Evolutionary conservation across 2,329 filamentous ascomycete genomes (phyloP), one percentile per base, ranked within the genome.

Genomic region (Pseudopyrenochaeta lycopersici): DNA sequence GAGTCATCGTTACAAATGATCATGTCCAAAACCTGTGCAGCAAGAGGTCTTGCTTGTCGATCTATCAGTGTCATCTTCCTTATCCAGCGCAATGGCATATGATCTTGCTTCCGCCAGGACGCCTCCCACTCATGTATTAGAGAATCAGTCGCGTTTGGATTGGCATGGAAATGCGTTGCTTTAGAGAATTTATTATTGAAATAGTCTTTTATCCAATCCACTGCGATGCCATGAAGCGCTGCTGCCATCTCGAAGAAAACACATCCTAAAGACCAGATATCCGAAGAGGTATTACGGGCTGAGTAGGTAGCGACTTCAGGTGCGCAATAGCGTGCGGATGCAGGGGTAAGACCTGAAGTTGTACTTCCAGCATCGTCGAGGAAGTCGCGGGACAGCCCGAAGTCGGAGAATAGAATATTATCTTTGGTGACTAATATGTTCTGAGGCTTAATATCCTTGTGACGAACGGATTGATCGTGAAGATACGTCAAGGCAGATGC

Each of bases 181-280:
- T 30, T 29, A 11, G 45, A 41, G 20, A 15, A 11, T 9, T 21
- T 20, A 6, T 29, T 41, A 31, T 6, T 39, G 7, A 30, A 9
- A 11, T 30, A n/a, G 4, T 6, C 7, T 15, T 41, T 35, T 53
- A 36, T 41, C 20, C 39, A 50, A 1, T 46, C 23, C 2, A 57
- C 23, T 33, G 51, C 32, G 2, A 31, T 11, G 1, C 56, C 54
- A 2, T 45, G 21, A 1, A 64, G 39, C 2, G 57, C 51, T 14
- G 55, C 49, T 1, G 39, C 21, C 54, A 63, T 64, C 29, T 64
- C 63, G 9, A 66, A n/a, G 33, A 63, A 66, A 7, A 64, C 61
- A 33, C 56, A 60, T 1, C 63, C 63, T 1, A 66, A 51, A 2
- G 58, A 56, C 58, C 56, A 64, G 3, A 66, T 47, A 33, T 66